A percentile compares a stretch with the other conserved stretches of the same genome.
Evolutionary conservation across 2,329 filamentous ascomycete genomes (phyloP).

Genomic region (Colletotrichum tabaci): DNA sequence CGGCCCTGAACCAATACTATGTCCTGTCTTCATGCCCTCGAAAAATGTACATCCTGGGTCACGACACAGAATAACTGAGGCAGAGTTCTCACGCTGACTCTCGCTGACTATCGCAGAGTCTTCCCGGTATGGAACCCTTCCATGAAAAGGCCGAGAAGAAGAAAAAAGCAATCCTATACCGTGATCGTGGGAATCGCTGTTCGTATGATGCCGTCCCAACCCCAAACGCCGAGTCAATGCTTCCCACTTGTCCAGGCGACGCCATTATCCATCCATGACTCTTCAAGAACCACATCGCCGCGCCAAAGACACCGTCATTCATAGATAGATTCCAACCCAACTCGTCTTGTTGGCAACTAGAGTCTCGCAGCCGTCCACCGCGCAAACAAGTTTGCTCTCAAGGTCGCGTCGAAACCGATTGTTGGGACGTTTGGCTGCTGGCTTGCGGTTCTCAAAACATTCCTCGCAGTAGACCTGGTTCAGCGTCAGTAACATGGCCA

Average conservation of each 20-base stretch:
- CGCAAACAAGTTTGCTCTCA: slow-evolving; percentile 62
- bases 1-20: slow-evolving; percentile 4
- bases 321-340: slow-evolving; percentile 75
- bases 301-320: neutral
- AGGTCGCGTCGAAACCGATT: slow-evolving; percentile 37
- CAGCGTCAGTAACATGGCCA: neutral
- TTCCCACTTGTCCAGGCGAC: slow-evolving; percentile 31
- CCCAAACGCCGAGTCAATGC: slow-evolving; percentile 42
- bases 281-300: slow-evolving; percentile 61
- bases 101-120: neutral
- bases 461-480: slow-evolving; percentile 73
- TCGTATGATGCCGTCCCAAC: slow-evolving; percentile 17
- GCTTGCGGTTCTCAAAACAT: slow-evolving; percentile 71
- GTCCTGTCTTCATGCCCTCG: slow-evolving; percentile 1
- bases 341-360: slow-evolving; percentile 68
- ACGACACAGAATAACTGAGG: neutral
- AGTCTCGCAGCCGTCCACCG: slow-evolving; percentile 69
- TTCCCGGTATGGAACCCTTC: neutral
- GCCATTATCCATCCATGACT: slow-evolving; percentile 21
- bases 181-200: slow-evolving; percentile 31
- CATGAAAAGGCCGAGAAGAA: neutral
- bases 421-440: slow-evolving; percentile 51
- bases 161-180: slow-evolving; percentile 37
- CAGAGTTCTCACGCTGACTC: neutral
- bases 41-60: slow-evolving; percentile 11